Evolutionary conservation across 345 rosid genomes (phyloP).

Genomic region (Brassica carinata): DNA sequence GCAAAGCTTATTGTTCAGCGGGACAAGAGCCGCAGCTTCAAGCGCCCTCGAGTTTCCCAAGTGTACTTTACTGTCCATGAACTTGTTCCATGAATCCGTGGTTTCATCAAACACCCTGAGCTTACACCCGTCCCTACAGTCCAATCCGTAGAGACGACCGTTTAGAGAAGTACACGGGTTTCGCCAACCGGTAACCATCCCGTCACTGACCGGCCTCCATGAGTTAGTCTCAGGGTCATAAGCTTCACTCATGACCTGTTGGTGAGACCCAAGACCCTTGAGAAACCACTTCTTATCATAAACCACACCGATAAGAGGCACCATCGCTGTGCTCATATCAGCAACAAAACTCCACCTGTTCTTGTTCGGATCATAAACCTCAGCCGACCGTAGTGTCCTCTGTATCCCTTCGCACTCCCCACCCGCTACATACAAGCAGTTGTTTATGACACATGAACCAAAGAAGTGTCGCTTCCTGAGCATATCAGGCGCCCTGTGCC

Average conservation of each 20-base stretch:
- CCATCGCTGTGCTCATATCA: conserved; percentile 99
- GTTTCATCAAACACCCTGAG: conserved; percentile 74
- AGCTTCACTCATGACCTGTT: conserved; percentile 89
- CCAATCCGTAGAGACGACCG: conserved; percentile 80
- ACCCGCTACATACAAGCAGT: conserved; percentile 94
- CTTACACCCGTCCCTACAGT: conserved; percentile 92
- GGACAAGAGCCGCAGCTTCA: conserved; percentile 97
- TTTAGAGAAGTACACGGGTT: conserved; percentile 77
- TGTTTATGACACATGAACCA: conserved; percentile 92
- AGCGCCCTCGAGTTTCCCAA: conserved; percentile 74
- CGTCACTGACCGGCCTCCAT: conserved; percentile 75
- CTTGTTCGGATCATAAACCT: conserved; percentile 90
- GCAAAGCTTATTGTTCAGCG: conserved; percentile 81
- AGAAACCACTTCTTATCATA: conserved; percentile 90
- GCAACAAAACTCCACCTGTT: conserved; percentile 83
- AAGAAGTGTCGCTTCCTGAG: conserved; percentile 93
- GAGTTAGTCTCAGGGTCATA: conserved; percentile 73
- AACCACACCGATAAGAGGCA: conserved; percentile 90
- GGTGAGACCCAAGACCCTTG: conserved; percentile 86
- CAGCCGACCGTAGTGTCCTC: conserved; percentile 91
- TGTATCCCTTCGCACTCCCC: conserved; percentile 97
- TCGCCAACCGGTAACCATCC: conserved; percentile 94
- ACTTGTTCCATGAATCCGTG: conserved; percentile 78
- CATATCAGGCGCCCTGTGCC: conserved; percentile 97
- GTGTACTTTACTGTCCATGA: conserved; percentile 89